These are phyloP conservation scores for Penicillium ucsense DNA, from an alignment of 495 filamentous ascomycete genomes.

Conservation along the genomic window DNA sequence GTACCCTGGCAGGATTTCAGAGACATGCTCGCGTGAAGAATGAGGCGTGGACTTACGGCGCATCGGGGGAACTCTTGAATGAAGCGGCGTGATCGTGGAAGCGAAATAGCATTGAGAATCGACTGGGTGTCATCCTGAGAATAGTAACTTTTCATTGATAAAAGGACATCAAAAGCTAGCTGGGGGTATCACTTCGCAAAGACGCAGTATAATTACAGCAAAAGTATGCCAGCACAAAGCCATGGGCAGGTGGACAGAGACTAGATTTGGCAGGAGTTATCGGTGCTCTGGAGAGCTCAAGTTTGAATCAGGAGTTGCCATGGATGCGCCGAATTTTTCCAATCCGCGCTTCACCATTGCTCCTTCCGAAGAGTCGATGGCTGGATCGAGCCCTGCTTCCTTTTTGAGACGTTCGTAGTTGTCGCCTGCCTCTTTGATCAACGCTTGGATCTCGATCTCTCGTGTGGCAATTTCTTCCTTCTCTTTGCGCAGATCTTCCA, in stretches of 20 bases:
- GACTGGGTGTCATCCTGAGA: slow-evolving; percentile 6
- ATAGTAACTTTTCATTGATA: neutral
- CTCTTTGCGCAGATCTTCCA: slow-evolving; percentile 55
- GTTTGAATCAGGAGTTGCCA: slow-evolving; percentile 17
- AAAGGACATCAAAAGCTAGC: slow-evolving; percentile 8
- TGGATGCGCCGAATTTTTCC: slow-evolving; percentile 31
- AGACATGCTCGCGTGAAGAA: neutral
- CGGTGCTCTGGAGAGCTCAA: slow-evolving; percentile 21
- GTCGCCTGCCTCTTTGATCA: slow-evolving; percentile 74
- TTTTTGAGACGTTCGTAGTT: slow-evolving; percentile 55
- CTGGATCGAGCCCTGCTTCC: slow-evolving; percentile 39
- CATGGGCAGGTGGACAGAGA: too few relatives aligned
- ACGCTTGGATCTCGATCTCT: slow-evolving; percentile 70
- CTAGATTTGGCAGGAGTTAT: neutral
- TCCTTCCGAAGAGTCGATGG: slow-evolving; percentile 16
- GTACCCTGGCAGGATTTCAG: neutral
- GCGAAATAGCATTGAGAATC: slow-evolving; percentile 6
- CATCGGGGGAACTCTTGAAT: neutral
- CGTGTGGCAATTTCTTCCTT: slow-evolving; percentile 60
- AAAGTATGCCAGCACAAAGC: too few relatives aligned
- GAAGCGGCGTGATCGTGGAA: too few relatives aligned
- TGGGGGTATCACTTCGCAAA: slow-evolving; percentile 16
- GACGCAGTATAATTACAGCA: neutral
- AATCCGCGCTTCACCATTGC: slow-evolving; percentile 30
- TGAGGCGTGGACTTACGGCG: slow-evolving; percentile 10